A percentile compares a stretch with the other conserved stretches of the same genome.
phyloP scores from a whole-genome alignment of 192 early-diverging fungal species.

The Entomortierella beljakovae region DNA sequence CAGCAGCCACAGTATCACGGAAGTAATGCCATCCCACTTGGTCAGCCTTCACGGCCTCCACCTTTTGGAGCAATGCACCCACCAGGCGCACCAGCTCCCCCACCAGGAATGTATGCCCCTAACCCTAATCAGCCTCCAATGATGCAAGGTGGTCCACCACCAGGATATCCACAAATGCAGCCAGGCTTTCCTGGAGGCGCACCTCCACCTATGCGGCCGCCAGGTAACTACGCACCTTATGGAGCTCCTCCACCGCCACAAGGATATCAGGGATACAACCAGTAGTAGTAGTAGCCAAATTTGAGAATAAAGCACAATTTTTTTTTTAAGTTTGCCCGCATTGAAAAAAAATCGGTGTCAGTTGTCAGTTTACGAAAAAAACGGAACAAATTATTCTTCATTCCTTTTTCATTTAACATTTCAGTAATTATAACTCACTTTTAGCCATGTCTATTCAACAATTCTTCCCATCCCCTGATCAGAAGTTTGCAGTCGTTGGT shows the following conservation, averaged over 20 bases:
- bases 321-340: too few species aligned
- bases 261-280: constrained; percentile 40
- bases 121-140: constrained; percentile 48
- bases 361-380: too few species aligned
- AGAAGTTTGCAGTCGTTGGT: constrained; percentile 82
- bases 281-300: constrained; percentile 7
- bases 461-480: constrained; percentile 61
- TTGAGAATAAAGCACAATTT: too few species aligned
- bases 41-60: constrained; percentile 42
- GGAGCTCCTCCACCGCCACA: constrained; percentile 36
- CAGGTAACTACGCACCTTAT: constrained; percentile 52
- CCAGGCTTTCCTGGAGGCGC: constrained; percentile 22
- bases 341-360: too few species aligned
- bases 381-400: too few species aligned
- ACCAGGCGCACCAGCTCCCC: constrained; percentile 25
- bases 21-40: constrained; percentile 48
- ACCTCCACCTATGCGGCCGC: constrained; percentile 39
- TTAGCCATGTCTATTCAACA: constrained; percentile 30
- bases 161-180: constrained; percentile 27
- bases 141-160: constrained; percentile 43
- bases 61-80: constrained; percentile 42
- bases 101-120: constrained; percentile 45
- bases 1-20: constrained; percentile 46
- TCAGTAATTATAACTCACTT: not conserved
- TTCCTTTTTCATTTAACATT: too few species aligned